These are phyloP conservation scores for Sarcodon sp. DNA, from an alignment of 768 basidiomycete species.

Conservation along the genomic window DNA sequence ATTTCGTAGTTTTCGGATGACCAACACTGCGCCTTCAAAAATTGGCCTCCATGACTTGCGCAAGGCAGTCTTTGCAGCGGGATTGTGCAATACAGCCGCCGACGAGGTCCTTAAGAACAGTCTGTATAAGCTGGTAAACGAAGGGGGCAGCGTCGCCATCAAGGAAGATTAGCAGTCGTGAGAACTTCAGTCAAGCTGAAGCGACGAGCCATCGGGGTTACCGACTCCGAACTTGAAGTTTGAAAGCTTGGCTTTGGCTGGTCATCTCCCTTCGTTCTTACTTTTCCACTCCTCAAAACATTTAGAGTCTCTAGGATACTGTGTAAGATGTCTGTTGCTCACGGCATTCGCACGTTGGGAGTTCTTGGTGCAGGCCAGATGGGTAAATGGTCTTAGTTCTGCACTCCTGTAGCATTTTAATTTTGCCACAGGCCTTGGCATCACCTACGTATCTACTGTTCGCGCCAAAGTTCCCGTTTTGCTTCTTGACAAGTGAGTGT, in stretches of 20 bases:
- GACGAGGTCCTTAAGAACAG: conserved; percentile 43
- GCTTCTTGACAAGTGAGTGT: conserved; percentile 50
- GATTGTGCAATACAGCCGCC: conserved; percentile 45
- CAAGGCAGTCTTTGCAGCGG: conserved; percentile 26
- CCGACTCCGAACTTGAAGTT: background rate
- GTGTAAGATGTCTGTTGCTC: conserved; percentile 38
- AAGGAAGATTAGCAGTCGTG: no score
- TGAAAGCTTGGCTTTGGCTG: background rate
- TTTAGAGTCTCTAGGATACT: background rate
- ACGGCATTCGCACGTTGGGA: conserved; percentile 65
- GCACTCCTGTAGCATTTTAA: background rate
- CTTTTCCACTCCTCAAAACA: background rate
- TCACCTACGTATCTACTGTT: conserved; percentile 77
- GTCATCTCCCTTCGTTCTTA: background rate
- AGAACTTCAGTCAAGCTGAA: no score
- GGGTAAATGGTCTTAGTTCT: conserved; percentile 18
- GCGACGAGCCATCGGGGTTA: no score
- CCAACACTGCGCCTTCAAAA: conserved; percentile 37
- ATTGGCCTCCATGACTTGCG: conserved; percentile 38
- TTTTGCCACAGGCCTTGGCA: conserved; percentile 56
- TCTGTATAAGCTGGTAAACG: conserved; percentile 46
- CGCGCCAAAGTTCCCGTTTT: conserved; percentile 79
- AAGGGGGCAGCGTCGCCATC: conserved; percentile 8
- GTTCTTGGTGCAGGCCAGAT: conserved; percentile 80
- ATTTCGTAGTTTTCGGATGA: conserved; percentile 26